These are phyloP conservation scores for Chlamydomonas applanata DNA, from an alignment of 139 green algal genomes.

Conservation along the genomic window DNA sequence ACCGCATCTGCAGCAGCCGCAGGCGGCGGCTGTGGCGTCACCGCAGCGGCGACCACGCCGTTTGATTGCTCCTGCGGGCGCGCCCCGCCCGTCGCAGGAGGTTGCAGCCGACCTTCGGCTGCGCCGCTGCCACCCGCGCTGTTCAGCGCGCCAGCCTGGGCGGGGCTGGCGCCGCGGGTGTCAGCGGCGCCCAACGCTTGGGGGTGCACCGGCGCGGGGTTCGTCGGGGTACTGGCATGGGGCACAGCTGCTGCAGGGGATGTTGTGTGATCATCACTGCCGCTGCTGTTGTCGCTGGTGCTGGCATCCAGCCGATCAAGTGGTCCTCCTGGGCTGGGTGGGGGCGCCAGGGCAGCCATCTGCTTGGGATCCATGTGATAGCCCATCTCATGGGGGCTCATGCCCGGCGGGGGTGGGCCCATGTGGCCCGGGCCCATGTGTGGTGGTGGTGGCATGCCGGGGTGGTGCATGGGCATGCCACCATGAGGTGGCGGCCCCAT, in stretches of 20 bases:
- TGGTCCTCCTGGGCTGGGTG: too few relatives aligned
- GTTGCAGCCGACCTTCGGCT: background rate
- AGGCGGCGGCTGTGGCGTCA: too few relatives aligned
- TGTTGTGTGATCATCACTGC: constrained; percentile 8
- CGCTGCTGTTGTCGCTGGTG: constrained; percentile 13
- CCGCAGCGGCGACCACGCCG: background rate
- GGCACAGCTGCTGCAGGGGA: background rate
- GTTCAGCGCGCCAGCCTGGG: background rate
- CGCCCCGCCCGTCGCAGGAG: too few relatives aligned
- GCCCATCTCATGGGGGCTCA: background rate
- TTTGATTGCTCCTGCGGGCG: background rate
- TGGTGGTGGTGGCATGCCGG: background rate
- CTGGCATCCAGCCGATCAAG: background rate
- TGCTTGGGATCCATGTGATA: too few relatives aligned
- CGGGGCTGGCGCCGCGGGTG: background rate
- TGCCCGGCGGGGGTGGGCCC: background rate
- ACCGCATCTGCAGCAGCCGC: too few relatives aligned
- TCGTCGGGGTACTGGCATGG: background rate
- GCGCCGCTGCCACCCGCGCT: background rate
- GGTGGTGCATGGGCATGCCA: background rate
- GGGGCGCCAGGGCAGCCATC: too few relatives aligned
- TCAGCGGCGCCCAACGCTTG: background rate
- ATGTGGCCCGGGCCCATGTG: background rate
- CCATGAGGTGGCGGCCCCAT: background rate
- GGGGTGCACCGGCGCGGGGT: background rate